These are phyloP conservation scores for Thermothielavioides terrestris DNA, from an alignment of 495 filamentous ascomycete species.

Conservation along the genomic window DNA sequence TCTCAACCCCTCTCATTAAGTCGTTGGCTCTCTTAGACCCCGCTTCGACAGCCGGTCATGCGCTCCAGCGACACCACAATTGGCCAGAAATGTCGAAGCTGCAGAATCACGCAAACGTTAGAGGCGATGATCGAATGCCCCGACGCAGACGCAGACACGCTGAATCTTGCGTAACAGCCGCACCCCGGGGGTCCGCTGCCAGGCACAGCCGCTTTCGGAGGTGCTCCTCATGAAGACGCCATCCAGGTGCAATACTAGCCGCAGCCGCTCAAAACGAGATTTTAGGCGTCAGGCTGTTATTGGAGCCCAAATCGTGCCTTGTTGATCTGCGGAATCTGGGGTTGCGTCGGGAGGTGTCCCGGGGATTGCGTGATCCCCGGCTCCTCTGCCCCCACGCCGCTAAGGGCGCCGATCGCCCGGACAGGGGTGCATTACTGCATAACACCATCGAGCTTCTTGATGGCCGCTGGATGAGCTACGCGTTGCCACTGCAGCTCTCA, in stretches of 20 bases:
- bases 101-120: background rate
- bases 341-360: background rate
- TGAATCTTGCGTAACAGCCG: background rate
- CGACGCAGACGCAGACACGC: too few species aligned
- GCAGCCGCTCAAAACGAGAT: background rate
- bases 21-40: too few species aligned
- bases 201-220: background rate
- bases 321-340: background rate
- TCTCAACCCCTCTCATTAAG: too few species aligned
- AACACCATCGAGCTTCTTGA: constrained; percentile 3
- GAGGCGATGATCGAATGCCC: background rate
- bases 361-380: constrained; percentile 5
- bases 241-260: background rate
- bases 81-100: background rate
- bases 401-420: constrained; percentile 8
- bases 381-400: constrained; percentile 16
- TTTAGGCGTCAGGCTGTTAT: background rate
- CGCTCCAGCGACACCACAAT: background rate
- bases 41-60: too few species aligned
- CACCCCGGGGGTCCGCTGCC: too few species aligned
- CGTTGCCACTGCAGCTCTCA: background rate
- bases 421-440: constrained; percentile 1
- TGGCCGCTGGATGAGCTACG: background rate
- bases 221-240: background rate
- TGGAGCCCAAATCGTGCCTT: background rate